Base-by-base conservation (phyloP, 2,329 filamentous ascomycete genomes). In the Erysiphe pulchra region DNA sequence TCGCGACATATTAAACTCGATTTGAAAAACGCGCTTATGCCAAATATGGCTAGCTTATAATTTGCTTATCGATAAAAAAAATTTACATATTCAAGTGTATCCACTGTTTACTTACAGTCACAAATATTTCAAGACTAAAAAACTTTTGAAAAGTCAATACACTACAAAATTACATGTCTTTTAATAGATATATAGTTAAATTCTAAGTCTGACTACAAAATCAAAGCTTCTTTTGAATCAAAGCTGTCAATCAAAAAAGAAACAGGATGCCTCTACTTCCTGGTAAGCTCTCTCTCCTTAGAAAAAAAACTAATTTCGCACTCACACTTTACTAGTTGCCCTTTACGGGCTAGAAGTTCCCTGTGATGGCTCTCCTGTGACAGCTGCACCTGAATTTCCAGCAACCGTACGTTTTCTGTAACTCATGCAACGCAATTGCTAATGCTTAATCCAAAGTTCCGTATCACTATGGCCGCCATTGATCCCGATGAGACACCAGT, bases 381-480 rank as follows among this genome's bases (percentile, higher is more conserved):
- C 83, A 53, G 84, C 82, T 47, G 68, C 76, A 51, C 70, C 77
- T 51, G 77, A 87, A 54, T 78, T 87, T 57, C 81, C 82, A 59
- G 82, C 84, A 49, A 81, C 81, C 61, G 84, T 92, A 69, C 70
- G 80, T 73, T 34, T 33, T 41, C 36, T 28, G 12, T 36, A 18
- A 3, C 8, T 28, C 8, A 7, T 7, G 24, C 4, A 9, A 7
- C 24, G 24, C 24, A 14, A 38, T 14, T 11, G 6, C 33, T 34
- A 12, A 34, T 4, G n/a, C 9, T 13, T 12, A 16, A 16, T 4
- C 10, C n/a, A 14, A 57, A 93, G 86, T 92, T 94, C 67, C 84
- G 84, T 61, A 84, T 98, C 59, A 95, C 86, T 57, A 98, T 98
- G 90, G 90, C 92, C 57, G 90, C 90, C 53, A 79, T 98, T 61